Evolutionary conservation across 2,329 filamentous ascomycete genomes (phyloP).

Genomic region (Colletotrichum lindemuthianum): DNA sequence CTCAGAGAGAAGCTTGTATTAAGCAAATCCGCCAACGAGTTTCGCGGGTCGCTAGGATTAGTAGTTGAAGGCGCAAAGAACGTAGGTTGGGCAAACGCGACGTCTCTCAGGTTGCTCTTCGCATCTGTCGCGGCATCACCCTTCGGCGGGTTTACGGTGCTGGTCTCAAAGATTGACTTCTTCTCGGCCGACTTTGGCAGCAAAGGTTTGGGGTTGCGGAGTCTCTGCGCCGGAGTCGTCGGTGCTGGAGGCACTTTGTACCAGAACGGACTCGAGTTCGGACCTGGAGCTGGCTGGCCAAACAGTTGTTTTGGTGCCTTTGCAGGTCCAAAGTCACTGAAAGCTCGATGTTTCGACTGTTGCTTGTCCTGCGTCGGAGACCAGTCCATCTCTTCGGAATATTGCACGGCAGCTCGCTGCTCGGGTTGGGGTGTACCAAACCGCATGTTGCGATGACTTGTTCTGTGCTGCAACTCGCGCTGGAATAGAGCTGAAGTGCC

Average conservation of each 20-base stretch:
- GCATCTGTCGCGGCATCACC: conserved; percentile 1
- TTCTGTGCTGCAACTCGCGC: conserved; percentile 27
- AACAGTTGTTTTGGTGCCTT: conserved; percentile 55
- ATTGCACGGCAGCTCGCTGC: conserved; percentile 42
- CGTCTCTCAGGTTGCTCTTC: conserved; percentile 38
- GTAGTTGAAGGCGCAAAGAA: conserved; percentile 63
- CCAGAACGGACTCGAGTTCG: conserved; percentile 68
- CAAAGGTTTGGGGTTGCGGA: conserved; percentile 68
- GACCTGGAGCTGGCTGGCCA: conserved; percentile 55
- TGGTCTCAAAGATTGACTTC: conserved; percentile 62
- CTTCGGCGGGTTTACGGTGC: conserved; percentile 33
- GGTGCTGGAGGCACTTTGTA: conserved; percentile 77
- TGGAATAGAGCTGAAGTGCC: conserved; percentile 38
- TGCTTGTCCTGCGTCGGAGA: conserved; percentile 67
- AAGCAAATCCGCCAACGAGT: conserved; percentile 56
- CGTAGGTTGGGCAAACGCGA: conserved; percentile 67
- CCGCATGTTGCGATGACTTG: conserved; percentile 26
- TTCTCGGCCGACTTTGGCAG: conserved; percentile 57
- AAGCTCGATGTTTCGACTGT: conserved; percentile 65
- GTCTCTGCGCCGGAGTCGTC: conserved; percentile 69
- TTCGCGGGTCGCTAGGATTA: conserved; percentile 51
- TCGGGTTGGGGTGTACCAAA: conserved; percentile 36
- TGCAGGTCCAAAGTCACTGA: conserved; percentile 56
- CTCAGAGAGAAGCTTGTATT: conserved; percentile 55
- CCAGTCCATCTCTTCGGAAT: conserved; percentile 78